Base-by-base conservation (phyloP, 192 early-diverging fungal genomes). In the Backusella australiensis region DNA sequence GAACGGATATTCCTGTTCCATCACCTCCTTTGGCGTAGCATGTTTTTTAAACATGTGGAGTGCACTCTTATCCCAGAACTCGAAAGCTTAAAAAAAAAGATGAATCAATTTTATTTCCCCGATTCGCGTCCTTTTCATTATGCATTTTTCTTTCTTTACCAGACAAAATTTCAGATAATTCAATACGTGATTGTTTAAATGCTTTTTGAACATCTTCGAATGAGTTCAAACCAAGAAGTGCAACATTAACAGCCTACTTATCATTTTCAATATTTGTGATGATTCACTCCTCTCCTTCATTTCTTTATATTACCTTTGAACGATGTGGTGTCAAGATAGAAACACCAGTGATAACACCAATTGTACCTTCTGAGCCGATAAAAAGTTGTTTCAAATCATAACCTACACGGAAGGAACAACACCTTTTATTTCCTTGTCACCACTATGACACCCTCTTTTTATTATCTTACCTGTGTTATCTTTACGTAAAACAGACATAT, bases 371-470 rank as follows among this genome's bases (percentile, higher is more conserved):
- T 8, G 96, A 92, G 9, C 98, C 98, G 75, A 99, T 98, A 78
- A 99, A 98, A 34, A 99, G 89, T 83, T 99, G 98, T 87, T 99
- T 99, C 52, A 99, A 83, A 76, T 99, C 98, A 74, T 95, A 98
- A 6, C 96, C 82, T 83, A 36, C n/a, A 34, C 3, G 7, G 2
- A 23, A 11, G 53, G 21, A 21, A 21, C 8, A 56, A 56, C 19
- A 39, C 38, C 38, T 39, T n/a, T 56, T 56, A 19, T 11, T 11
- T 21, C 19, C 21, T 56, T 56, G 19, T 23, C 11, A 0, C 11
- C 38, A 1, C 38, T 44, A 44, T 44, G 15, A 5, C 4, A 44
- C 12, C 42, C 4, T 17, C 5, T 44, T 44, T 0, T 15, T 44
- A 15, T 44, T 21, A 53, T 53, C 39, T 19, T 52, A 79, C 87